Base-by-base conservation (phyloP, 805 yeast genomes). In the Diddensiella caesifluorescens region DNA sequence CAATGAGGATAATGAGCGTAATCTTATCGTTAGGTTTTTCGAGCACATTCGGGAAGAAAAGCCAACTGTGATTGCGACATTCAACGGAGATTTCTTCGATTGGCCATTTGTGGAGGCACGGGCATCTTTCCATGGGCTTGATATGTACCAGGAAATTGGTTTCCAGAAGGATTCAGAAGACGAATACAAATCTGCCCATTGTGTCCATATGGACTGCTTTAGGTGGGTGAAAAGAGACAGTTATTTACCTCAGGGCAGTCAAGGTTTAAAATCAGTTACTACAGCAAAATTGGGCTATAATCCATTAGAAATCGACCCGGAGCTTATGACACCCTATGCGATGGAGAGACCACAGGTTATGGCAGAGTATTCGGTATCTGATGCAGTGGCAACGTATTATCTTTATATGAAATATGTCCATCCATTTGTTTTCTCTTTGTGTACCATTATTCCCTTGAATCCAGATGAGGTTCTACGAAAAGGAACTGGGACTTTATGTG, bases 221-320 rank as follows among this genome's bases (percentile, higher is more conserved):
- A 67, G 97, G 52, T 92, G 99, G 99, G 99, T 94, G 9, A 87
- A 92, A 58, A 79, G 99, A 68, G 99, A 92, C 61, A 84, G 95
- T 2, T 92, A 92, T 62, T 69, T 92, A 37, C 99, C 99, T 0
- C 99, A 92, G 61, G 99, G 99, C 38, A 85, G 96, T 1, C 98
- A 92, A 61, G 98, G 98, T 69, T 73, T 92, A 59, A 92, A 92
- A 63, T 97, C 97, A 1, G 99, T 92, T 18, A 92, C 98, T 1
- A 88, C 95, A 12, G 89, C 88, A 0, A 92, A 92, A 61, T 68
- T 92, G 42, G 98, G 98, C 4, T 92, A 92, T 57, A 88, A 90
- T 57, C 99, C 99, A 3, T 80, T 89, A 12, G 98, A 92, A 63
- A 69, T 92, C 45, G 98, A 92, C 54, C 99, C 99, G 0, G 99